A percentile compares a stretch with the other conserved stretches of the same genome.
phyloP scores from a whole-genome alignment of 1,139 yeast genomes.

The Komagataea norvegica region DNA sequence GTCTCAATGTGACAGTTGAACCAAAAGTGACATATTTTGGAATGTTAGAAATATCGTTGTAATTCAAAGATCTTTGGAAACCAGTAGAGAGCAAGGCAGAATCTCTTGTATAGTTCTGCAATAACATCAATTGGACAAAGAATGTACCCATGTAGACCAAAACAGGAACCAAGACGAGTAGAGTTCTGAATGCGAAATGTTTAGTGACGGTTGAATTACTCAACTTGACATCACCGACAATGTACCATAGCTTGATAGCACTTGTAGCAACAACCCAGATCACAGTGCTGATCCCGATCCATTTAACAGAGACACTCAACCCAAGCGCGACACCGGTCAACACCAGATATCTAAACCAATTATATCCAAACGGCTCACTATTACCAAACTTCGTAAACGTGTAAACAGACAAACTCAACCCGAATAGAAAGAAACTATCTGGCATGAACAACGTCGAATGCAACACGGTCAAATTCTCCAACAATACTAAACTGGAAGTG shows the following conservation, averaged over 20 bases:
- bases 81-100: conserved; percentile 50
- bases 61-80: conserved; percentile 50
- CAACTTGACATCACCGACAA: conserved; percentile 52
- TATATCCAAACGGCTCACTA: conserved; percentile 32
- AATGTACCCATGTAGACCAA: conserved; percentile 45
- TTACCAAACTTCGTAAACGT: conserved; percentile 41
- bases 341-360: conserved; percentile 43
- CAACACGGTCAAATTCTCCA: conserved; percentile 52
- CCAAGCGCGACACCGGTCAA: conserved; percentile 52
- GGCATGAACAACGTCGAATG: conserved; percentile 47
- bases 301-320: conserved; percentile 45
- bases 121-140: conserved; percentile 44
- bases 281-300: conserved; percentile 50
- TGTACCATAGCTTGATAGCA: conserved; percentile 46
- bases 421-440: conserved; percentile 48
- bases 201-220: conserved; percentile 30
- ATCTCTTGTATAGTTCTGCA: conserved; percentile 43
- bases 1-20: conserved; percentile 62
- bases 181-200: conserved; percentile 33
- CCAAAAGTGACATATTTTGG: conserved; percentile 58
- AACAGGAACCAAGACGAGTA: conserved; percentile 44
- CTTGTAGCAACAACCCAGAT: conserved; percentile 46
- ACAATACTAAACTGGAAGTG: conserved; percentile 41
- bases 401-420: conserved; percentile 40
- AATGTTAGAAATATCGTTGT: conserved; percentile 37